A percentile compares a stretch with the other conserved stretches of the same genome.
These are phyloP conservation scores for Evansstolkia leycettana DNA, from an alignment of 495 filamentous ascomycete species.

Conservation along the genomic window DNA sequence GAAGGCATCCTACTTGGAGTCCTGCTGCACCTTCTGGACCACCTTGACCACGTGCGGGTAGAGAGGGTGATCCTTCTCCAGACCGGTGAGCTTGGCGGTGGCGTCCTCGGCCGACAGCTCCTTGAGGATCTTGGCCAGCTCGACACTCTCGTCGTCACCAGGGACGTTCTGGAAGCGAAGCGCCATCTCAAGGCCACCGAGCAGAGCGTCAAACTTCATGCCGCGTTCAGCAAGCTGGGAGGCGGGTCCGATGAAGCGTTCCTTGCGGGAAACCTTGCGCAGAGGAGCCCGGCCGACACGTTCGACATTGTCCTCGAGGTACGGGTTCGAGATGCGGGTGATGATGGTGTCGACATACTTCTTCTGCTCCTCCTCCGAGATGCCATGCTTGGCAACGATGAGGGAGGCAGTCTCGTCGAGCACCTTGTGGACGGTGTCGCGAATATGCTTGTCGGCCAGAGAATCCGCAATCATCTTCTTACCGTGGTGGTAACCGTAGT, in stretches of 20 bases:
- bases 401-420: conserved; percentile 73
- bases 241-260: conserved; percentile 90
- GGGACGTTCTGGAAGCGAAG: conserved; percentile 87
- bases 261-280: conserved; percentile 81
- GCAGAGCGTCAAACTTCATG: conserved; percentile 51
- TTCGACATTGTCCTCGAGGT: conserved; percentile 83
- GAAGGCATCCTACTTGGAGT: conserved; percentile 22
- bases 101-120: conserved; percentile 50
- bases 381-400: conserved; percentile 77
- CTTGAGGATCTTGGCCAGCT: conserved; percentile 74
- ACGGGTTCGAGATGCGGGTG: conserved; percentile 84
- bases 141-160: conserved; percentile 72
- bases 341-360: conserved; percentile 89
- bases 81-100: conserved; percentile 62
- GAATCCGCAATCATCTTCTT: conserved; percentile 84
- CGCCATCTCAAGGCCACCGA: conserved; percentile 73
- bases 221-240: conserved; percentile 70
- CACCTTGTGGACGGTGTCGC: conserved; percentile 58
- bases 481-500: conserved; percentile 74
- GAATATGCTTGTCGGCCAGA: conserved; percentile 55
- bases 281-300: conserved; percentile 92
- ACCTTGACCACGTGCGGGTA: conserved; percentile 58
- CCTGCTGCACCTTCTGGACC: conserved; percentile 65
- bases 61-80: conserved; percentile 59
- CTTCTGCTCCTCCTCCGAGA: conserved; percentile 63